Conservation (phyloP, 768 basidiomycete species). For the Lactifluus volemus region DNA sequence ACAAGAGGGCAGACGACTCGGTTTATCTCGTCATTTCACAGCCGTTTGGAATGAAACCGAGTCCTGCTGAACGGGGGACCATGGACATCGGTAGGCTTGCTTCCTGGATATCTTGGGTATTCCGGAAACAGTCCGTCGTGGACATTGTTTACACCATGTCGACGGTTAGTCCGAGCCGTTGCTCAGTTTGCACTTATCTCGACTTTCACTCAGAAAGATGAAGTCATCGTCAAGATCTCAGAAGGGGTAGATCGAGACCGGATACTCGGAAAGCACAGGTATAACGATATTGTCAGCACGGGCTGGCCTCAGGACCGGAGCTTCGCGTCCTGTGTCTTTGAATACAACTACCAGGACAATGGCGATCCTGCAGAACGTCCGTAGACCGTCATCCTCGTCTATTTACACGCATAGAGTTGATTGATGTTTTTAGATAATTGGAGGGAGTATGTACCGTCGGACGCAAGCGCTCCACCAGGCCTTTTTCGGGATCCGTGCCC, state of each 20-base stretch:
- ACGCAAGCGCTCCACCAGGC: not conserved
- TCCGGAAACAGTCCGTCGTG: constrained; percentile 3
- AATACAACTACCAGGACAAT: constrained; percentile 7
- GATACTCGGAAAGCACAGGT: constrained; percentile 16
- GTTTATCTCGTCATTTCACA: constrained; percentile 13
- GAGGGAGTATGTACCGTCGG: constrained; percentile 4
- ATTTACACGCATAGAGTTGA: not conserved
- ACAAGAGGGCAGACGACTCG: constrained; percentile 5
- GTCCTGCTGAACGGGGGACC: not conserved
- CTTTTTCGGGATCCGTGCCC: constrained; percentile 13
- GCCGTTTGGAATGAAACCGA: constrained; percentile 13
- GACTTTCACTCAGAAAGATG: constrained; percentile 5
- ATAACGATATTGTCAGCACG: not conserved
- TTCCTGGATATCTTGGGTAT: constrained; percentile 16
- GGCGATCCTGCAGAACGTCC: constrained; percentile 16
- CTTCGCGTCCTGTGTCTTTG: constrained; percentile 4
- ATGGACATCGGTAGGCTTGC: constrained; percentile 8
- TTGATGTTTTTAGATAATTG: constrained; percentile 5
- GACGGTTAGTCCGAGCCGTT: constrained; percentile 12
- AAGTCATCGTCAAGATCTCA: constrained; percentile 13
- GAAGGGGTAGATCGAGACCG: not conserved
- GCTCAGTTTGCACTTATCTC: not conserved
- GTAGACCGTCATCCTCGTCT: not conserved
- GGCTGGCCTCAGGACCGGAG: not conserved
- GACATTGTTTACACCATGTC: constrained; percentile 16